phyloP scores from a whole-genome alignment of 2,329 filamentous ascomycete genomes.

The Aspergillus puulaauensis region DNA sequence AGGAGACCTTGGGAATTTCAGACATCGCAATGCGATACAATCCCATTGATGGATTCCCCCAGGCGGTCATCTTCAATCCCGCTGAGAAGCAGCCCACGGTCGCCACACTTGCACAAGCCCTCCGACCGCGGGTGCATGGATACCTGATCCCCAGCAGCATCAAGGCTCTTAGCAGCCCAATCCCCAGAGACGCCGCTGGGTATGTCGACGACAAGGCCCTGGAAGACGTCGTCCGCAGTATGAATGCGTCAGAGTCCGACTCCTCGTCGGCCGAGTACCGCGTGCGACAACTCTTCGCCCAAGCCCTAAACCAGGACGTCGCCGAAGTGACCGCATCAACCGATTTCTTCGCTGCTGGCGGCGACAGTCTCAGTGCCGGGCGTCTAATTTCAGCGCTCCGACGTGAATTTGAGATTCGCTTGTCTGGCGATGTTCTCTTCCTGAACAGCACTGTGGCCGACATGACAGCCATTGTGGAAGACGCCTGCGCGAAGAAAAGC shows the following conservation, averaged over 20 bases:
- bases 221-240: conserved; percentile 17
- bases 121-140: conserved; percentile 21
- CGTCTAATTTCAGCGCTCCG: conserved; percentile 53
- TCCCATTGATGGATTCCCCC: background rate
- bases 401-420: conserved; percentile 48
- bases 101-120: background rate
- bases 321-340: conserved; percentile 42
- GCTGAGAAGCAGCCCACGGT: background rate
- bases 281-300: conserved; percentile 48
- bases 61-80: background rate
- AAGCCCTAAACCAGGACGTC: conserved; percentile 43
- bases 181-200: conserved; percentile 35
- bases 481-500: conserved; percentile 5
- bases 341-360: conserved; percentile 55
- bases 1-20: background rate
- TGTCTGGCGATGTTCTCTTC: conserved; percentile 55
- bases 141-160: conserved; percentile 43
- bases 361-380: conserved; percentile 56
- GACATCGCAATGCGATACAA: conserved; percentile 17
- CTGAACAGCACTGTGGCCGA: conserved; percentile 47
- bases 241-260: background rate
- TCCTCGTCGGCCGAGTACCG: conserved; percentile 34
- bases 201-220: conserved; percentile 38
- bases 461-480: conserved; percentile 28
- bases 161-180: conserved; percentile 32